Percentiles rank a stretch among this genome's conserved stretches.
Conservation (phyloP, 108 stramenopile genomes). For the Stephanodiscus triporus region DNA sequence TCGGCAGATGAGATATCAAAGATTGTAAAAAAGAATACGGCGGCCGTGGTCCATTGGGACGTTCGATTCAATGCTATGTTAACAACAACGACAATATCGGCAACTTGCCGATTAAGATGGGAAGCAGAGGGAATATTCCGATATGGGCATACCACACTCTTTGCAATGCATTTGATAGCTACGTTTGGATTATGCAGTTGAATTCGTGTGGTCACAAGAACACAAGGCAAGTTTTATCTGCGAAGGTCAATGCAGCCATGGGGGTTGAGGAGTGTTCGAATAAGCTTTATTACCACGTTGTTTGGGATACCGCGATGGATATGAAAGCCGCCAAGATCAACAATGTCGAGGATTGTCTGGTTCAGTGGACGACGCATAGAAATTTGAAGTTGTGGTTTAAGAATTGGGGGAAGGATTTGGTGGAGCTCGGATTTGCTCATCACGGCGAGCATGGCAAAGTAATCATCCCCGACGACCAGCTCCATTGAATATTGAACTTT, state of each 20-base stretch:
- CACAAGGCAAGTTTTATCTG: background rate
- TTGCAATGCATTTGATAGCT: background rate
- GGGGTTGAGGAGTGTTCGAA: background rate
- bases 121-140: background rate
- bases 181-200: background rate
- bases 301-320: background rate
- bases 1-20: too few relatives aligned
- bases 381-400: slow-evolving; percentile 7
- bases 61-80: background rate
- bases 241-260: background rate
- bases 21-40: background rate
- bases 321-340: background rate
- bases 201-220: background rate
- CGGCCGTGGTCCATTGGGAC: background rate
- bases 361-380: slow-evolving; percentile 8
- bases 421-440: slow-evolving; percentile 2
- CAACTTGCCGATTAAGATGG: background rate
- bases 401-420: slow-evolving; percentile 15
- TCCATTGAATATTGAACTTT: slow-evolving; percentile 13
- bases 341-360: slow-evolving; percentile 1
- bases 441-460: background rate
- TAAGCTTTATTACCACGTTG: background rate
- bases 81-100: background rate
- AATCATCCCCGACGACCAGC: slow-evolving; percentile 15
- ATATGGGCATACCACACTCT: background rate